phyloP scores from a whole-genome alignment of 176 grass and related monocot species.

The Rhynchospora pubera region DNA sequence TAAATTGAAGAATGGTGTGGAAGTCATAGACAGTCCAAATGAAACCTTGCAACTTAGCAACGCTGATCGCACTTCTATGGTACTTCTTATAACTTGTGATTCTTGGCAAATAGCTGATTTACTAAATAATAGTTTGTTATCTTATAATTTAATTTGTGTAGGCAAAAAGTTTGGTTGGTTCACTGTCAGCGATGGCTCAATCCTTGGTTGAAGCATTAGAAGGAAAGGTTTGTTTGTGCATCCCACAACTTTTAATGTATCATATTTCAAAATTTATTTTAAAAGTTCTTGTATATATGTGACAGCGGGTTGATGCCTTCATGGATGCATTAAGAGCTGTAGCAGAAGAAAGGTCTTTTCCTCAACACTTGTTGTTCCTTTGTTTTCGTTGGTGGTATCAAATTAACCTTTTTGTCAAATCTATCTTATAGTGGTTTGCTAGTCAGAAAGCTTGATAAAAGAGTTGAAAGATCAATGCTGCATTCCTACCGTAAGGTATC shows the following conservation, averaged over 20 bases:
- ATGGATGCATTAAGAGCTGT: conserved; percentile 67
- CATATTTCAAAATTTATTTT: not conserved
- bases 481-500: conserved; percentile 94
- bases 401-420: conserved; percentile 18
- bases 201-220: conserved; percentile 67
- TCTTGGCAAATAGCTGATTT: not conserved
- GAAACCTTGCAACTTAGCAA: conserved; percentile 37
- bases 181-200: conserved; percentile 59
- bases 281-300: not conserved
- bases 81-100: conserved; percentile 18
- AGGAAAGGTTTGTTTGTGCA: conserved; percentile 62
- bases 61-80: conserved; percentile 70
- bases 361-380: not conserved
- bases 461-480: conserved; percentile 90
- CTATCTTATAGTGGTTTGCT: conserved; percentile 47
- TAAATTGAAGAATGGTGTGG: conserved; percentile 87
- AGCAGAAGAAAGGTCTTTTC: conserved; percentile 77
- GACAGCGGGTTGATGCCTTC: conserved; percentile 77
- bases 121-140: not conserved
- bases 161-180: conserved; percentile 67
- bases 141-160: conserved; percentile 31
- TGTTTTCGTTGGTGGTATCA: not conserved
- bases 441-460: conserved; percentile 98
- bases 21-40: conserved; percentile 49
- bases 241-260: conserved; percentile 16